Conservation (phyloP, 139 green algal species). For the Coccomyxa sp. region DNA sequence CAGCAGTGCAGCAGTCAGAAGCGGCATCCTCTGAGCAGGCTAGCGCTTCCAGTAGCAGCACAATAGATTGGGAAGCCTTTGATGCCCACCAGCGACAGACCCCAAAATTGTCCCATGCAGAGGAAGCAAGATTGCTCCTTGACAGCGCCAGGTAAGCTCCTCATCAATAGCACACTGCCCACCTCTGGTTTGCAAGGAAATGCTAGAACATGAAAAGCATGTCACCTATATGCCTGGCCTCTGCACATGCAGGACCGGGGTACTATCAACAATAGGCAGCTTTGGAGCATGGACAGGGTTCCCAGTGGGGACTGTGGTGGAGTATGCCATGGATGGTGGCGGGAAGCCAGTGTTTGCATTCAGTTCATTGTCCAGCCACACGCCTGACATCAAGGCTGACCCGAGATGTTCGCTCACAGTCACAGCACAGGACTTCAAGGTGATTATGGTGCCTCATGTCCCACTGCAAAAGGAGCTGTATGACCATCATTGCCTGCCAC, state of each 20-base stretch:
- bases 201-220: neutral
- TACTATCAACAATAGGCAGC: conserved; percentile 54
- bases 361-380: conserved; percentile 60
- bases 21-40: no score
- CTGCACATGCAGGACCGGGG: conserved; percentile 37
- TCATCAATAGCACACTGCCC: neutral
- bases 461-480: no score
- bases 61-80: conserved; percentile 11
- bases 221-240: neutral
- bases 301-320: conserved; percentile 61
- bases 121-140: conserved; percentile 68
- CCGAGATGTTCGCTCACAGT: conserved; percentile 55
- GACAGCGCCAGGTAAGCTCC: conserved; percentile 39
- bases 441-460: no score
- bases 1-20: no score
- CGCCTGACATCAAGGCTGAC: conserved; percentile 57
- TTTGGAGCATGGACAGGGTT: conserved; percentile 26
- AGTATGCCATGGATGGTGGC: conserved; percentile 52
- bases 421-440: conserved; percentile 51
- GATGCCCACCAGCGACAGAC: conserved; percentile 5
- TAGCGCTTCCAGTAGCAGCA: no score
- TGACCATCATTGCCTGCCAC: no score
- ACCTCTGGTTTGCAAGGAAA: no score
- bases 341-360: conserved; percentile 64
- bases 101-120: conserved; percentile 37